Evolutionary conservation across 2,329 filamentous ascomycete genomes (phyloP).

Genomic region (Fusarium illudens): DNA sequence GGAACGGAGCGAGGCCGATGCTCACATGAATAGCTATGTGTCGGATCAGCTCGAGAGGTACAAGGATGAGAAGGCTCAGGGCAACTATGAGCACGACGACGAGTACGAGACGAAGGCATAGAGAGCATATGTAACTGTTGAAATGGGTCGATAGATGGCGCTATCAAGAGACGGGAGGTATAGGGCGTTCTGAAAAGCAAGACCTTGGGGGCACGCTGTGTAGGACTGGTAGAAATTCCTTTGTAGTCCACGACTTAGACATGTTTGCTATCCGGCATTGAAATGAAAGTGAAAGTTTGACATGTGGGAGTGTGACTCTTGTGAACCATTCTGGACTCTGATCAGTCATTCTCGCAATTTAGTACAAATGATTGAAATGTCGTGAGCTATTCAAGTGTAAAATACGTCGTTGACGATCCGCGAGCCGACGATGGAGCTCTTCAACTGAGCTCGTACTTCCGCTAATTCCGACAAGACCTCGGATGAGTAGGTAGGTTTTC

Average conservation of each 20-base stretch:
- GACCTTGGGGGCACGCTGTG: constrained; percentile 6
- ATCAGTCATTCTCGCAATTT: background rate
- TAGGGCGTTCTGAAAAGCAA: constrained; percentile 33
- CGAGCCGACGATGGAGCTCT: background rate
- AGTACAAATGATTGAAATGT: background rate
- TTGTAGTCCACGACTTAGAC: constrained; percentile 19
- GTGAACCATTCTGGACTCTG: background rate
- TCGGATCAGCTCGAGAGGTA: constrained; percentile 81
- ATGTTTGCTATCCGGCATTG: constrained; percentile 25
- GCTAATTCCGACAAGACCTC: constrained; percentile 4
- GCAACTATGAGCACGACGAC: constrained; percentile 48
- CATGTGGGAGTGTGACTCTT: background rate
- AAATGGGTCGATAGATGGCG: constrained; percentile 4
- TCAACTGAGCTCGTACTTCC: constrained; percentile 1
- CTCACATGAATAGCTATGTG: constrained; percentile 83
- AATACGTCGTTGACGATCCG: background rate
- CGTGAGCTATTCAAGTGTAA: background rate
- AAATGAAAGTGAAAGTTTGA: constrained; percentile 1
- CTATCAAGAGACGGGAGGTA: constrained; percentile 16
- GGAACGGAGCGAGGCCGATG: constrained; percentile 65
- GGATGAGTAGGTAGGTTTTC: background rate
- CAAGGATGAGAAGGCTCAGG: constrained; percentile 47
- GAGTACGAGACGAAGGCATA: constrained; percentile 57
- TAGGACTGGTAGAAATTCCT: constrained; percentile 4
- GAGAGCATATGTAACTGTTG: constrained; percentile 4